Conservation (phyloP, 306 rosid genomes). For the Senna siamea region DNA sequence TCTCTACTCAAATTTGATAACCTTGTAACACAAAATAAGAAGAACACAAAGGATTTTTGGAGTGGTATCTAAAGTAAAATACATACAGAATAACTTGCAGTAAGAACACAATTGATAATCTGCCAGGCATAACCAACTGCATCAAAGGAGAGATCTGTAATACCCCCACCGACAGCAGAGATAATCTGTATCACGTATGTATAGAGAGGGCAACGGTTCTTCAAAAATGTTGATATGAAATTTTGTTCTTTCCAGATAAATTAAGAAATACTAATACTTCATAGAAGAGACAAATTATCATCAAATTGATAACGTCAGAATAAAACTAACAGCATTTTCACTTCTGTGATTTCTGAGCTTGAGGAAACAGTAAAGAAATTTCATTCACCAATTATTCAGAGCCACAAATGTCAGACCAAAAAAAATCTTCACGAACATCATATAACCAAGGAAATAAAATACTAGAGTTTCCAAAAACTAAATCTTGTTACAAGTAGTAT, state of each 20-base stretch:
- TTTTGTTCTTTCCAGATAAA: neutral
- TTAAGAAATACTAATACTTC: neutral
- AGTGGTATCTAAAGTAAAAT: neutral
- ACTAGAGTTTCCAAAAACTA: neutral
- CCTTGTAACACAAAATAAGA: slow-evolving; percentile 4
- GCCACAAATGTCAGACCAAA: neutral
- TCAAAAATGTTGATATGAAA: slow-evolving; percentile 19
- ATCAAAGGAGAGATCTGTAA: slow-evolving; percentile 81
- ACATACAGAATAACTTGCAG: slow-evolving; percentile 86
- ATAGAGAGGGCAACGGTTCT: slow-evolving; percentile 13
- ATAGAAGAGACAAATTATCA: slow-evolving; percentile 4
- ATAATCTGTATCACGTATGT: slow-evolving; percentile 62
- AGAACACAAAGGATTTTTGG: neutral
- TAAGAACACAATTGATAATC: slow-evolving; percentile 71
- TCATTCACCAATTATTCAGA: slow-evolving; percentile 19
- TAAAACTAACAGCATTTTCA: slow-evolving; percentile 13
- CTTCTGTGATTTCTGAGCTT: neutral
- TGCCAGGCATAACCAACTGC: slow-evolving; percentile 85
- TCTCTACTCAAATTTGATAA: slow-evolving; percentile 12
- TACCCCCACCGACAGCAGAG: slow-evolving; percentile 80
- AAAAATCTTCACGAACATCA: neutral
- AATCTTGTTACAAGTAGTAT: slow-evolving; percentile 13
- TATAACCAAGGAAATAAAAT: slow-evolving; percentile 10
- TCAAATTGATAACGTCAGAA: slow-evolving; percentile 9
- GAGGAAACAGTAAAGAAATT: slow-evolving; percentile 1